Evolutionary conservation across 208 protist genomes (phyloP), one percentile per base, ranked within the genome.

Genomic region (Leishmania martiniquensis): DNA sequence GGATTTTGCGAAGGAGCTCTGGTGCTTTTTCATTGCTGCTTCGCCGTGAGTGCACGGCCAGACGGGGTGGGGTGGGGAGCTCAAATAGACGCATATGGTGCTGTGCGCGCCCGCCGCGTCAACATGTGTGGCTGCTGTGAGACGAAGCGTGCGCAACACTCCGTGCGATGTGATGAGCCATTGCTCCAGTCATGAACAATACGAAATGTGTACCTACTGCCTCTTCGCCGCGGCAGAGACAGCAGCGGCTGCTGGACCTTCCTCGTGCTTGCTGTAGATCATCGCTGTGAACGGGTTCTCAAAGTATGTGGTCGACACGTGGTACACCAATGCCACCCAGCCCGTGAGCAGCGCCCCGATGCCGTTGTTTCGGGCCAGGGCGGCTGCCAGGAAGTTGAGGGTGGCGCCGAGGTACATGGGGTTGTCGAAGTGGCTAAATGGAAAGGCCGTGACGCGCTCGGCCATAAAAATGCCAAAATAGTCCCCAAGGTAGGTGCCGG

Each of bases 391-490:
- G 76, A 98, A 99, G 81, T 89, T 93, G 45, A 99, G 85, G 49
- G 87, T 89, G 13, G 96, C 87, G 12, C 97, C 97, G 63, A 93
- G 77, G 87, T 99, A 99, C 97, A 99, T 99, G 66, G 97, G 97
- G 83, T 98, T 96, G 25, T 89, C 81, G 71, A 97, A 91, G 45
- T 96, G 78, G 75, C 89, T 98, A 83, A 98, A 98, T 37, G 97
- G 97, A 77, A 99, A 99, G 25, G 90, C 87, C 34, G 91, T 97
- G 32, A 99, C 91, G 67, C 84, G 88, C 44, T 89, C 86, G 45
- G 91, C 75, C 93, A 98, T 95, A 4, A 95, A 67, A 69, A 98
- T 98, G 49, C 93, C 95, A 82, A 98, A 99, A 86, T 99, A 98
- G 86, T 99, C 97, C 17, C 94, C 96, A 0, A 99, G 81, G 79